A percentile compares a stretch with the other conserved stretches of the same genome.
These are phyloP conservation scores for Pythium dissimile DNA, from an alignment of 352 stramenopile genomes.

Conservation along the genomic window DNA sequence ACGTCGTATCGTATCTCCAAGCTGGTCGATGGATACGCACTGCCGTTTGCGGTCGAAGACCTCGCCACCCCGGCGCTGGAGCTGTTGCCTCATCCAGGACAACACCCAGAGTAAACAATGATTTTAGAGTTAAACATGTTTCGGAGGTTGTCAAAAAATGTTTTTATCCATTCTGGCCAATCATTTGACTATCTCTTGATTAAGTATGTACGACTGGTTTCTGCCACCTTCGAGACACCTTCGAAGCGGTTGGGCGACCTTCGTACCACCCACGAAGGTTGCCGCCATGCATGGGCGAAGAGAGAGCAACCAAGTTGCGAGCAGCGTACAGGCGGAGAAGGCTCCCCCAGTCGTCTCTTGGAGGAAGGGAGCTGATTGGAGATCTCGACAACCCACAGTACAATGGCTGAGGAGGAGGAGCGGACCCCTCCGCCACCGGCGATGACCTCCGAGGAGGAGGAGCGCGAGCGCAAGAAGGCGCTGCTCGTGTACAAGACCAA, in stretches of 20 bases:
- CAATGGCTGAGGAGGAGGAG: conserved; percentile 24
- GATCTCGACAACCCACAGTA: background rate
- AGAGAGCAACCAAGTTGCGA: background rate
- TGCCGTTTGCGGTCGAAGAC: conserved; percentile 52
- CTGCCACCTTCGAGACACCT: conserved; percentile 8
- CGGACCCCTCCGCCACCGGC: conserved; percentile 21
- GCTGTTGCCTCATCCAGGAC: conserved; percentile 4
- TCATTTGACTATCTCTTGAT: too few species aligned
- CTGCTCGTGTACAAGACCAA: conserved; percentile 78
- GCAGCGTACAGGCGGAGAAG: background rate
- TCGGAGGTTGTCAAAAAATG: background rate
- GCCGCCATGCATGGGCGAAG: background rate
- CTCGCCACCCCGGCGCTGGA: conserved; percentile 36
- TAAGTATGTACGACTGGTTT: too few species aligned
- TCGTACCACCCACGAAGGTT: conserved; percentile 4
- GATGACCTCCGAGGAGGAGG: conserved; percentile 17
- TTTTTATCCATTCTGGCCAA: too few species aligned
- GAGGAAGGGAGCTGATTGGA: background rate
- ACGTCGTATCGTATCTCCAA: conserved; percentile 75
- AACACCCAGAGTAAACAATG: too few species aligned
- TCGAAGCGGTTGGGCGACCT: conserved; percentile 5
- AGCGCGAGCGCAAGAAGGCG: conserved; percentile 72
- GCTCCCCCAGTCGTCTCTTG: background rate
- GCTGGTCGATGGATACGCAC: conserved; percentile 40
- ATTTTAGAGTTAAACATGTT: too few species aligned